A percentile compares a stretch with the other conserved stretches of the same genome.
Evolutionary conservation across 371 early-diverging fungal genomes (phyloP).

Genomic region (Vavraia culicis): DNA sequence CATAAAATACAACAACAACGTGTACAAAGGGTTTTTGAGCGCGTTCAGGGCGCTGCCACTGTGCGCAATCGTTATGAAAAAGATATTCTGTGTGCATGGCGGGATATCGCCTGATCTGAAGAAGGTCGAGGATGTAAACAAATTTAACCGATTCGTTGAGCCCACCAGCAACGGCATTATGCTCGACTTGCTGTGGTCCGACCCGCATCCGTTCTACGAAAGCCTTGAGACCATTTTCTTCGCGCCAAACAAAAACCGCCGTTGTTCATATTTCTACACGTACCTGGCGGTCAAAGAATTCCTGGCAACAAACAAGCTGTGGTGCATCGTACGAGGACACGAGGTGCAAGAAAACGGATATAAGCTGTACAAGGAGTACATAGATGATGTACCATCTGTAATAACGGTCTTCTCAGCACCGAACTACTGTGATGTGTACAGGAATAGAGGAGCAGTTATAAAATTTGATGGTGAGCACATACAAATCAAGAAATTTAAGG

Average conservation of each 20-base stretch:
- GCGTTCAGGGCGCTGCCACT: conserved; percentile 73
- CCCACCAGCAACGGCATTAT: conserved; percentile 72
- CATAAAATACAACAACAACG: conserved; percentile 68
- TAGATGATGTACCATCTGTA: conserved; percentile 47
- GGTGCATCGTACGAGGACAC: conserved; percentile 78
- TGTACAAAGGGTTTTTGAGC: conserved; percentile 58
- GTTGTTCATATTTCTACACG: conserved; percentile 62
- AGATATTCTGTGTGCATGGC: conserved; percentile 83
- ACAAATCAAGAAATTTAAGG: conserved; percentile 68
- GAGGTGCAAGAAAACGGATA: conserved; percentile 91
- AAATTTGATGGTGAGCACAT: conserved; percentile 81
- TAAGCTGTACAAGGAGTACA: conserved; percentile 64
- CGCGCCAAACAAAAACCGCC: too few species aligned
- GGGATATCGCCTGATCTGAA: conserved; percentile 68
- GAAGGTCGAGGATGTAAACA: conserved; percentile 62
- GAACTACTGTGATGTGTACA: conserved; percentile 80
- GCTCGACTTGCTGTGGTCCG: conserved; percentile 89
- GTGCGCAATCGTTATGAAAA: conserved; percentile 68
- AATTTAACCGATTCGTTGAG: conserved; percentile 74
- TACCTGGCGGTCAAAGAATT: conserved; percentile 69
- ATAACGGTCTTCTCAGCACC: conserved; percentile 89
- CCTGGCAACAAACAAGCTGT: conserved; percentile 64
- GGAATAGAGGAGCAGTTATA: conserved; percentile 69
- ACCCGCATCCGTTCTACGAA: conserved; percentile 75
- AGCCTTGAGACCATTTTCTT: too few species aligned